These are phyloP conservation scores for Lichtheimia hyalospora DNA, from an alignment of 371 early-diverging fungal genomes.

Conservation along the genomic window DNA sequence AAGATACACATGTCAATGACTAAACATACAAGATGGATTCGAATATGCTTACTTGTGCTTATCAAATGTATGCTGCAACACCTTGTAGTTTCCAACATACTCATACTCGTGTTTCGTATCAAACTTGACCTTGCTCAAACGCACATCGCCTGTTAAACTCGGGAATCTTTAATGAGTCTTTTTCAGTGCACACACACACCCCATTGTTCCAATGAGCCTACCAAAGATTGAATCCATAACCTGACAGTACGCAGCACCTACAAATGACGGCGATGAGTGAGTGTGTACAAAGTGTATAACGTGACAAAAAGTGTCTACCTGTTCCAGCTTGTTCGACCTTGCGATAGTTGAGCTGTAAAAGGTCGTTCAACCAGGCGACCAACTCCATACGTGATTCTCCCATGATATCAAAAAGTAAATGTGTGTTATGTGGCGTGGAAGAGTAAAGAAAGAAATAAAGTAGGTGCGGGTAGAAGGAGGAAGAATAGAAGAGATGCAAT, in stretches of 20 bases:
- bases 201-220: constrained; percentile 17
- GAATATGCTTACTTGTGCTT: constrained; percentile 64
- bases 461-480: neutral
- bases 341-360: constrained; percentile 82
- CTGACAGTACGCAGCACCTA: constrained; percentile 88
- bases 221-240: constrained; percentile 92
- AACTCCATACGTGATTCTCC: constrained; percentile 85
- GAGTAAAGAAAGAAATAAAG: constrained; percentile 3
- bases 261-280: neutral
- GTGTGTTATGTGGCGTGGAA: neutral
- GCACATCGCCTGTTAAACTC: constrained; percentile 61
- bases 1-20: neutral
- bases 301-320: constrained; percentile 49
- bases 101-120: constrained; percentile 91
- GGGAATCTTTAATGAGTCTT: neutral
- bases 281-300: neutral
- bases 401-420: constrained; percentile 44
- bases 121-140: constrained; percentile 84
- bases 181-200: neutral
- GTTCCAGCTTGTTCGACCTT: constrained; percentile 94
- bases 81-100: constrained; percentile 88
- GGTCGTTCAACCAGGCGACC: constrained; percentile 90
- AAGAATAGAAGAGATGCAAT: too few relatives aligned
- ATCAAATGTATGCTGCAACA: constrained; percentile 81
- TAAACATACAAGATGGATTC: neutral